Evolutionary conservation across 2,329 filamentous ascomycete species (phyloP).

Genomic region (Westerdykella sp.): DNA sequence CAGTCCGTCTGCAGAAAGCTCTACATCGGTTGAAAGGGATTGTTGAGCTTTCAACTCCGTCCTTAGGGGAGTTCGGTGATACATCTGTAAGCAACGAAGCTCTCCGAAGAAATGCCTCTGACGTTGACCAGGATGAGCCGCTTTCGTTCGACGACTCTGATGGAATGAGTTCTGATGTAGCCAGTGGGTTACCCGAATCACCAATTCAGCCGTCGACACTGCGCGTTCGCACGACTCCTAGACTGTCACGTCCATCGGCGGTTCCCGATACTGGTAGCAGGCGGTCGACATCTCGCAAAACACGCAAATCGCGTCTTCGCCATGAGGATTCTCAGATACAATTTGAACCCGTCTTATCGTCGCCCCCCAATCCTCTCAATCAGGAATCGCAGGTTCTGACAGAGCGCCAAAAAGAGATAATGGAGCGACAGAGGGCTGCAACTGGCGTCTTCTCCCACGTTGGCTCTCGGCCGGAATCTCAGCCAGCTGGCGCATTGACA

Average conservation of each 20-base stretch:
- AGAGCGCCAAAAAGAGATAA: conserved; percentile 71
- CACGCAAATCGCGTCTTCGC: conserved; percentile 52
- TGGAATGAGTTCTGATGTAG: conserved; percentile 8
- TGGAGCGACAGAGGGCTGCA: conserved; percentile 61
- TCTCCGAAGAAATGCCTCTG: conserved; percentile 22
- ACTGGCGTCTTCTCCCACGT: conserved; percentile 64
- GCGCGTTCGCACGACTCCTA: conserved; percentile 17
- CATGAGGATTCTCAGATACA: conserved; percentile 80
- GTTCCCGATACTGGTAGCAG: conserved; percentile 14
- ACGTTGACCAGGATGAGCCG: conserved; percentile 12
- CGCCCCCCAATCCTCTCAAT: conserved; percentile 41
- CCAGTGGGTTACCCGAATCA: conserved; percentile 13
- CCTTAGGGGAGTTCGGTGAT: conserved; percentile 37
- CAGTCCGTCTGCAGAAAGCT: conserved; percentile 55
- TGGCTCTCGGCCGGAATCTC: conserved; percentile 15
- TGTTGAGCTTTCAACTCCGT: conserved; percentile 47
- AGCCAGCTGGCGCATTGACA: conserved; percentile 5
- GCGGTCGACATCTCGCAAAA: conserved; percentile 21
- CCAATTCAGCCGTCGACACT: conserved; percentile 24
- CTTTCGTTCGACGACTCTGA: conserved; percentile 38
- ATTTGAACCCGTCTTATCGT: conserved; percentile 63
- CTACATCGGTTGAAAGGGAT: conserved; percentile 56
- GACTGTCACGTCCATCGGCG: conserved; percentile 24
- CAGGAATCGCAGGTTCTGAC: conserved; percentile 69
- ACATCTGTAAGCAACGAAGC: conserved; percentile 32